Percentiles rank a stretch among this genome's conserved stretches.
Evolutionary conservation across 202 grass and related monocot genomes (phyloP).

Genomic region (Brachypodium distachyon): DNA sequence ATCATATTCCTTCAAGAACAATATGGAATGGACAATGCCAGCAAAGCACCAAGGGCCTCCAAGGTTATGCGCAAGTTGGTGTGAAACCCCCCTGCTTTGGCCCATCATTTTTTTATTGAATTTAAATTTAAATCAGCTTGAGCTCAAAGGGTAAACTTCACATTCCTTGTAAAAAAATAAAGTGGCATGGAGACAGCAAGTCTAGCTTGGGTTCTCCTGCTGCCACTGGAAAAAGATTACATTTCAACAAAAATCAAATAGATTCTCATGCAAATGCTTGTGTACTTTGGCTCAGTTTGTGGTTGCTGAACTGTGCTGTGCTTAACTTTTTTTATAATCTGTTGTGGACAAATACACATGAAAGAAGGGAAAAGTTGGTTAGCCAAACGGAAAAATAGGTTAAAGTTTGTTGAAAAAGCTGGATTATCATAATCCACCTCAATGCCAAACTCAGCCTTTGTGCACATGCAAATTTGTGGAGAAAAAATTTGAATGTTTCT

Average conservation of each 20-base stretch:
- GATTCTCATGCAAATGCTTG: not conserved
- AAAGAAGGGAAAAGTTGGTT: too few species aligned
- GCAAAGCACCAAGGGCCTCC: not conserved
- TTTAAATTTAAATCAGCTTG: not conserved
- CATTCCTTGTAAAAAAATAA: not conserved
- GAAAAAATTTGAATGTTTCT: not conserved
- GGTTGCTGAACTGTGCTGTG: too few species aligned
- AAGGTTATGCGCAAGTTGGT: not conserved
- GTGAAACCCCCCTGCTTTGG: not conserved
- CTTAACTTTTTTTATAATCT: too few species aligned
- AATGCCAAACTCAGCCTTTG: too few species aligned
- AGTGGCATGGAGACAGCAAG: too few species aligned
- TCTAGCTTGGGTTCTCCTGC: not conserved
- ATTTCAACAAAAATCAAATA: not conserved
- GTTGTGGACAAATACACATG: too few species aligned
- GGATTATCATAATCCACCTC: too few species aligned
- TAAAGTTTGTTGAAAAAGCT: too few species aligned
- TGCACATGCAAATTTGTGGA: not conserved
- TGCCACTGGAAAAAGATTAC: not conserved
- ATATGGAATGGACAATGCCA: not conserved
- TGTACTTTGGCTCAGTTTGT: too few species aligned
- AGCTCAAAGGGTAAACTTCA: not conserved
- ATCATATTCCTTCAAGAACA: not conserved
- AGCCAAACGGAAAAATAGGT: too few species aligned
- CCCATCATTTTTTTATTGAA: slow-evolving; percentile 12